Evolutionary conservation across 805 yeast genomes (phyloP), one percentile per base, ranked within the genome.

Genomic region (Yarrowia deformans): DNA sequence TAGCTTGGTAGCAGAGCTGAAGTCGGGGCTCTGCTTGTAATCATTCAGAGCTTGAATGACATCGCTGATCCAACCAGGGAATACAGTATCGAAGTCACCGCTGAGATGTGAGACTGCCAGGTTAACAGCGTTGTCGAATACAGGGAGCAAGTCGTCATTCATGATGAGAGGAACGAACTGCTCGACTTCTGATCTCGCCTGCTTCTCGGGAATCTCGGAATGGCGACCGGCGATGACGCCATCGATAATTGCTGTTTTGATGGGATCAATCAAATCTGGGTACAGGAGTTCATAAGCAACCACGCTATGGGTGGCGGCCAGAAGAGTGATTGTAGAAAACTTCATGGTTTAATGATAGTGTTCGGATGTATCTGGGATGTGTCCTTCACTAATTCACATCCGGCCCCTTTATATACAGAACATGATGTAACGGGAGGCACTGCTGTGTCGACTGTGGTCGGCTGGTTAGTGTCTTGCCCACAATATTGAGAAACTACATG

Each of bases 161-260:
- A 54, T 16, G 43, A 54, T 35, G 8, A 54, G 58, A 18, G 58
- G 58, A 35, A 54, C 32, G 14, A 54, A 54, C 18, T 35, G 8
- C 4, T 19, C 13, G 18, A 54, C 8, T 18, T 54, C 58, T 3
- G 43, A 12, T 8, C 3, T 1, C 6, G 58, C 58, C 43, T 54
- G 58, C 2, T 9, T 12, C 14, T 12, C 18, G 7, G 58, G 58
- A 2, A 54, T 19, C 13, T 37, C 43, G 0, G 7, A 4, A 13
- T 37, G 40, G 37, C 58, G 42, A 8, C 32, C 58, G 7, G 8
- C n/a, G 2, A 54, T 13, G 1, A 54, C 58, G 13, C 58, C 58
- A 0, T 4, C 7, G 13, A 35, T 7, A 14, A 54, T 35, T 0
- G 13, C 43, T 7, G 4, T 8, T 34, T 37, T 35, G 32, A 54